Evolutionary conservation across 441 rosid species (phyloP).

Genomic region (Jatropha podagrica): DNA sequence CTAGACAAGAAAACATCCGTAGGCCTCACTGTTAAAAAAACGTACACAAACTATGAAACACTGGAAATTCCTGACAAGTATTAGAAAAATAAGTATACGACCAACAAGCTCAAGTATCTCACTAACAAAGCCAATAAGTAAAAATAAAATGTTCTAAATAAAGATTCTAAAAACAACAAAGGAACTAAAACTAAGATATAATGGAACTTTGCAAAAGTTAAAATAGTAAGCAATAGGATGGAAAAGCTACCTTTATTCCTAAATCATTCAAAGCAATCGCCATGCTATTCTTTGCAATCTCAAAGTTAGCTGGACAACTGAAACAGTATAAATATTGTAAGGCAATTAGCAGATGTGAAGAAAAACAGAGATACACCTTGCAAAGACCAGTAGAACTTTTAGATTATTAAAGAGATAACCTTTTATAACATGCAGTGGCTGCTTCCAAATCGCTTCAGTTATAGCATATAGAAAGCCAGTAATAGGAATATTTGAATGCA

Average conservation of each 20-base stretch:
- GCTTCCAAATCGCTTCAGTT: slow-evolving; percentile 97
- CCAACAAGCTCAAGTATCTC: background rate
- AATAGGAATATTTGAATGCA: too few species aligned
- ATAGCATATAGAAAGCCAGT: too few species aligned
- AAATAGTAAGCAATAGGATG: slow-evolving; percentile 8
- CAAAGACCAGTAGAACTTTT: too few species aligned
- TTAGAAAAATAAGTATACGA: background rate
- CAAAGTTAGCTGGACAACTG: slow-evolving; percentile 98
- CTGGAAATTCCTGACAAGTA: too few species aligned
- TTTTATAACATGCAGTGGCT: slow-evolving; percentile 94
- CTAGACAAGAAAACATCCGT: too few species aligned
- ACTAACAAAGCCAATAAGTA: background rate
- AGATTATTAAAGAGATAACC: slow-evolving; percentile 41
- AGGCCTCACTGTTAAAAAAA: too few species aligned
- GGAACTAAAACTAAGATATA: slow-evolving; percentile 5
- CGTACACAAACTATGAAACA: too few species aligned
- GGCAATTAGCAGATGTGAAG: slow-evolving; percentile 22
- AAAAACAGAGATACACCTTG: too few species aligned
- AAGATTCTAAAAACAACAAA: slow-evolving; percentile 18
- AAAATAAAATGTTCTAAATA: background rate
- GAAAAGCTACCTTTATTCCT: slow-evolving; percentile 78
- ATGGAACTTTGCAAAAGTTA: background rate
- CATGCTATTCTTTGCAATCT: slow-evolving; percentile 99
- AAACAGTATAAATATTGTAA: slow-evolving; percentile 21
- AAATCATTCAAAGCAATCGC: slow-evolving; percentile 99